These are phyloP conservation scores for Nicotiana otophora DNA, from an alignment of 257 asterid genomes.

Conservation along the genomic window DNA sequence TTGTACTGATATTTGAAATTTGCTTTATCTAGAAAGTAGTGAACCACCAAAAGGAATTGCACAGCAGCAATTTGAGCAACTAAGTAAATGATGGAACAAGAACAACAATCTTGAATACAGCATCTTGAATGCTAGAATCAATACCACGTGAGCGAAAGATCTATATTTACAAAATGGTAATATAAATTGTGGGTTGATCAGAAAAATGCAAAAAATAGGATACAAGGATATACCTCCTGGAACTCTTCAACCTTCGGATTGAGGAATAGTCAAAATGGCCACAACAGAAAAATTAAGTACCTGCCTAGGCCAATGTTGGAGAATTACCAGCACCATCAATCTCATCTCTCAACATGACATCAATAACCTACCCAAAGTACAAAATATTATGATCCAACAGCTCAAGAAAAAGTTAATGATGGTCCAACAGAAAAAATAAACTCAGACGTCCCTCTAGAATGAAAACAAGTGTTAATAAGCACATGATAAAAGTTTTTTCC, in stretches of 20 bases:
- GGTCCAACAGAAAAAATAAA: background rate
- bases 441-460: background rate
- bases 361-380: background rate
- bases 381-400: background rate
- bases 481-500: background rate
- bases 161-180: constrained; percentile 21
- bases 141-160: background rate
- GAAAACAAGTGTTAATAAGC: background rate
- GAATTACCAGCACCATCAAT: constrained; percentile 16
- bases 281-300: constrained; percentile 10
- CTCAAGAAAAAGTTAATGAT: background rate
- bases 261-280: constrained; percentile 17
- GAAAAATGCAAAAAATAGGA: constrained; percentile 13
- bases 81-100: background rate
- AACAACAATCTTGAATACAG: background rate
- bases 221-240: constrained; percentile 27
- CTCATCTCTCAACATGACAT: background rate
- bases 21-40: background rate
- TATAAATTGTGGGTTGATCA: constrained; percentile 11
- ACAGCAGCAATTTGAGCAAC: background rate
- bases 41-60: background rate
- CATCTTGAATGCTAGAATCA: background rate
- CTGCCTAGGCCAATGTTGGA: constrained; percentile 4
- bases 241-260: constrained; percentile 16
- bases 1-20: background rate